Evolutionary conservation across 2,329 filamentous ascomycete species (phyloP).

Genomic region (Diaporthe helianthi): DNA sequence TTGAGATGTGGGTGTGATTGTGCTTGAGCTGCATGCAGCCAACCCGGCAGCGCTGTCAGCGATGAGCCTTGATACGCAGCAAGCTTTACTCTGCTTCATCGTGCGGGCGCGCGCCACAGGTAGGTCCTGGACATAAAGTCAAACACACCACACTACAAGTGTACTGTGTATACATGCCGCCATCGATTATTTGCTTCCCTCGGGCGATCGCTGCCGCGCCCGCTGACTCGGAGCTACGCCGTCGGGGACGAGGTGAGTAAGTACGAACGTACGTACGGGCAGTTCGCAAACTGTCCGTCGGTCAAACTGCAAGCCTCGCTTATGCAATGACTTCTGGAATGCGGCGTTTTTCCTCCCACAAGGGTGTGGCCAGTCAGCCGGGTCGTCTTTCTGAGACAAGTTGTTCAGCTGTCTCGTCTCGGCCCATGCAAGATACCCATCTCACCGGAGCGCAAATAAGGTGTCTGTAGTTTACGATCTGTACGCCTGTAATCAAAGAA

Average conservation of each 20-base stretch:
- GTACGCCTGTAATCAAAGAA: slow-evolving; percentile 7
- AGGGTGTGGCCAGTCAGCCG: background rate
- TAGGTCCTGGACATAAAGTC: background rate
- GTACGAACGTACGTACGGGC: background rate
- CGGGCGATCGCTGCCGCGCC: background rate
- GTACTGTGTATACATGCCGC: background rate
- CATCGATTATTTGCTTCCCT: background rate
- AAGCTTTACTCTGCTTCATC: slow-evolving; percentile 14
- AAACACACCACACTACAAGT: background rate
- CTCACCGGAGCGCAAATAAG: background rate
- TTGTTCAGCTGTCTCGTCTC: slow-evolving; percentile 4
- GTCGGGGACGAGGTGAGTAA: background rate
- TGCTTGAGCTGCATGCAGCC: slow-evolving; percentile 3
- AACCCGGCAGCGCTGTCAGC: background rate
- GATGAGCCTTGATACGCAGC: background rate
- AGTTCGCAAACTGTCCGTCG: too few species aligned
- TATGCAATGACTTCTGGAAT: background rate
- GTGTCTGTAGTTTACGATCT: background rate
- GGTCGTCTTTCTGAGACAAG: background rate
- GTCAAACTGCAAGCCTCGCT: background rate
- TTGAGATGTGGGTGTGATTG: background rate
- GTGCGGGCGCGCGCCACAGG: slow-evolving; percentile 12
- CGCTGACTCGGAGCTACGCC: slow-evolving; percentile 11
- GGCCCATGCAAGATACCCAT: slow-evolving; percentile 4
- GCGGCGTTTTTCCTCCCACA: background rate